Percentiles rank a stretch among this genome's conserved stretches.
Evolutionary conservation across 2,329 filamentous ascomycete species (phyloP).

Genomic region (Tolypocladium nubicola): DNA sequence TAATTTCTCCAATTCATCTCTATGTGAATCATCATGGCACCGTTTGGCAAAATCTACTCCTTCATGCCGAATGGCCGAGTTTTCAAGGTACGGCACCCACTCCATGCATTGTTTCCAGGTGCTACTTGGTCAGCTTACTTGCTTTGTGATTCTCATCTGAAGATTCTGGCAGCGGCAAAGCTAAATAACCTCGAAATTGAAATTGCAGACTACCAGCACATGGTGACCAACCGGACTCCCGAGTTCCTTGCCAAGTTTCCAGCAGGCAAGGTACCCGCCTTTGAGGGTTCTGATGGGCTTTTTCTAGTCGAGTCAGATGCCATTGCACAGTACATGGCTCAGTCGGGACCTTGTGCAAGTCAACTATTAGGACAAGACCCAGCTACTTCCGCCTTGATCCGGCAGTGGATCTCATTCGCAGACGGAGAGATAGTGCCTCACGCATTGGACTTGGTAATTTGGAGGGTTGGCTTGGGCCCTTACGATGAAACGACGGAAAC

Average conservation of each 20-base stretch:
- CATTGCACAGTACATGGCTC: not conserved
- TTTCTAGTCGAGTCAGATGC: not conserved
- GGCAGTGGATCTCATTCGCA: slow-evolving; percentile 1
- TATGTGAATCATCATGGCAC: not conserved
- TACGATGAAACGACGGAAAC: not conserved
- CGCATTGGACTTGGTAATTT: slow-evolving; percentile 1
- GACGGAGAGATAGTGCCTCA: not conserved
- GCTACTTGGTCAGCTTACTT: not conserved
- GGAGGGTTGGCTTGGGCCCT: not conserved
- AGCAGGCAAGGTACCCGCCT: not conserved
- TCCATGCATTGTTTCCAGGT: not conserved
- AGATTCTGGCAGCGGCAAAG: slow-evolving; percentile 2
- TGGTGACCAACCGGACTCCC: not conserved
- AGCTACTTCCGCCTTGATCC: not conserved
- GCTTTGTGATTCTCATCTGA: not conserved
- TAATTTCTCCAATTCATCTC: not conserved
- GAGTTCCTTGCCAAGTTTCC: slow-evolving; percentile 1
- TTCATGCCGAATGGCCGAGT: slow-evolving; percentile 1
- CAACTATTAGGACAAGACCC: not conserved
- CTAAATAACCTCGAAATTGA: slow-evolving; percentile 1
- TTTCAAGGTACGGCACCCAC: not conserved
- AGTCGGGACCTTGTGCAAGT: not conserved
- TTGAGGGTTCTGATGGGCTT: not conserved
- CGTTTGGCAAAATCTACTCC: not conserved
- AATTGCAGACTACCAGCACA: slow-evolving; percentile 2